phyloP scores from a whole-genome alignment of 768 basidiomycete species.

The Naganishia kalamii region DNA sequence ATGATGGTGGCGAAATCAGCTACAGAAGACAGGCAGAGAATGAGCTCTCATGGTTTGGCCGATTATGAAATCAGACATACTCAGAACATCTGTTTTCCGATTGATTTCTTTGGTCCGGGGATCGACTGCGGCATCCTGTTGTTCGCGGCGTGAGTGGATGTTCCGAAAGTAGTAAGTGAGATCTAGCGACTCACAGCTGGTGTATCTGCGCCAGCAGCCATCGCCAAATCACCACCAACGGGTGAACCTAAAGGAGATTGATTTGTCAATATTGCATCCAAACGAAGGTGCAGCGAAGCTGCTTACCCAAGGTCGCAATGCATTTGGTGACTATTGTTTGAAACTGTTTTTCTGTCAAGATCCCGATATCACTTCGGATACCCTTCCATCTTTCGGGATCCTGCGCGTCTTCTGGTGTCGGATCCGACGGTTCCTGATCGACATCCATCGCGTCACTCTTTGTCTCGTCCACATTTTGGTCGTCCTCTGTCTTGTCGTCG shows the following conservation, averaged over 20 bases:
- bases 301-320: constrained; percentile 58
- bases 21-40: neutral
- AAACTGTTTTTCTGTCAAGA: constrained; percentile 78
- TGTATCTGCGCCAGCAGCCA: neutral
- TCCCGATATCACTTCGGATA: constrained; percentile 56
- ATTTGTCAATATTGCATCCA: neutral
- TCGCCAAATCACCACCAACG: constrained; percentile 21
- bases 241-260: constrained; percentile 13
- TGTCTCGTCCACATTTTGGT: constrained; percentile 63
- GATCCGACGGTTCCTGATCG: constrained; percentile 22
- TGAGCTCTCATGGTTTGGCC: no score
- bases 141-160: neutral
- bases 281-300: no score
- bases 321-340: constrained; percentile 82
- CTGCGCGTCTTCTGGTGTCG: constrained; percentile 30
- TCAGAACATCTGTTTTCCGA: constrained; percentile 13
- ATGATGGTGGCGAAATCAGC: constrained; percentile 60
- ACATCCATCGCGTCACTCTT: constrained; percentile 31
- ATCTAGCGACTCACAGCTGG: neutral
- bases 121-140: constrained; percentile 11
- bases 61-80: neutral
- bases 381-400: constrained; percentile 42
- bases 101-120: constrained; percentile 18
- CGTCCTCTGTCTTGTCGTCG: neutral
- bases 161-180: neutral